Conservation (phyloP, 768 basidiomycete genomes). For the Exsudoporus frostii region DNA sequence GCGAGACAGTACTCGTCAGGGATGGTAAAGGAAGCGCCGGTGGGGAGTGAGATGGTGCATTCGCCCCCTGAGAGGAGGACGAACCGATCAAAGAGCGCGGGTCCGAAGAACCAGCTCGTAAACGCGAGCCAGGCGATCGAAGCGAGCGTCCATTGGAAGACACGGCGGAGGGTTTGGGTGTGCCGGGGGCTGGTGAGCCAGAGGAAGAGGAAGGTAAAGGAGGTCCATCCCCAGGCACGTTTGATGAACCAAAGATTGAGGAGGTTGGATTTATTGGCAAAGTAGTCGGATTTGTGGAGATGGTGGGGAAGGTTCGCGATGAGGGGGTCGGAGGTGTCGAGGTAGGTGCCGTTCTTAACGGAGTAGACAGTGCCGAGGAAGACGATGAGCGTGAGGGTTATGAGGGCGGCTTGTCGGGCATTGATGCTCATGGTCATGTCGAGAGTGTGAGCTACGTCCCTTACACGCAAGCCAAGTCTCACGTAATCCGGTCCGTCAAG, state of each 20-base stretch:
- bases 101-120: conserved; percentile 87
- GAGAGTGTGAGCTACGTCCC: not conserved
- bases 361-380: conserved; percentile 66
- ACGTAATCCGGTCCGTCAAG: too few relatives aligned
- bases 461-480: not conserved
- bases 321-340: conserved; percentile 81
- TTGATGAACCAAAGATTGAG: conserved; percentile 91
- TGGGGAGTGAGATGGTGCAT: conserved; percentile 65
- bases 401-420: conserved; percentile 35
- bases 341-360: conserved; percentile 59
- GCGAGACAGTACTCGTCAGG: conserved; percentile 57
- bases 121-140: conserved; percentile 72
- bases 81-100: conserved; percentile 67
- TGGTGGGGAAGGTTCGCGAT: conserved; percentile 69
- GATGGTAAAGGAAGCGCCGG: conserved; percentile 50
- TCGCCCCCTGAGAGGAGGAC: conserved; percentile 67
- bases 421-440: conserved; percentile 20
- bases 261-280: conserved; percentile 75
- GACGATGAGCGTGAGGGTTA: conserved; percentile 44
- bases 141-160: conserved; percentile 53
- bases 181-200: conserved; percentile 55
- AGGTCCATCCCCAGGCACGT: conserved; percentile 88
- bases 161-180: conserved; percentile 39
- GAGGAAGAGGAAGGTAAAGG: conserved; percentile 56
- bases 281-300: conserved; percentile 60